Evolutionary conservation across 441 rosid species (phyloP), one percentile per base, ranked within the genome.

Genomic region (Brassica hybrid): DNA sequence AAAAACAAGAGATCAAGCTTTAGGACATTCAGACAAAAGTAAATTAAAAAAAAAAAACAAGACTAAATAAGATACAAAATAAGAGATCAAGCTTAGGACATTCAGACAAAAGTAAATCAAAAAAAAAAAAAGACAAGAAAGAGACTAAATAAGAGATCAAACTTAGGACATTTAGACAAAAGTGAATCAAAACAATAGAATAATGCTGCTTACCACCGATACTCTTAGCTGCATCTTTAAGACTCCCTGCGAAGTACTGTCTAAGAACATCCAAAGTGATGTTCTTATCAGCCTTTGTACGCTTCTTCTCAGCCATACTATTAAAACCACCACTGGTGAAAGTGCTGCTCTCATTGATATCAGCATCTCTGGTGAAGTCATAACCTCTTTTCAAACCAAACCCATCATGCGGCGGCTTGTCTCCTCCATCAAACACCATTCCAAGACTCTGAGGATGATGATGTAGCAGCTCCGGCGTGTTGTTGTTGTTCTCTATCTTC

Each of bases 171-270:
- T 65, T 45, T 0, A 4, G 0, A 66, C 4, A 58, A 30, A 52
- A 9, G 10, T 8, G 23, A 60, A 50, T 4, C 4, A 3, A 76
- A 65, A 56, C 23, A 30, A 69, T 18, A 38, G 1, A 69, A 16
- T 3, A 76, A 17, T 52, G 69, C 63, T 32, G 69, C 95, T 85
- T 87, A 94, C 98, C 96, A 56, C 98, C 97, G 4, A 93, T 86
- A 72, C 83, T 86, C 83, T 85, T 94, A 11, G 97, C 97, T 72
- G 97, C 99, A 83, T 93, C 97, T 84, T 95, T 95, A 23, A 93
- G 88, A 74, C 95, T 93, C 64, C 98, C 98, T 1, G 99, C 77
- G 58, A 95, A 93, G 75, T 93, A 87, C 64, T 86, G 89, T 61
- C 78, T 86, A 41, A 90, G 91, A 80, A 91, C 94, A 79, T 90